Base-by-base conservation (phyloP, 1,284 basidiomycete genomes). In the Xerocomus nothofagi region DNA sequence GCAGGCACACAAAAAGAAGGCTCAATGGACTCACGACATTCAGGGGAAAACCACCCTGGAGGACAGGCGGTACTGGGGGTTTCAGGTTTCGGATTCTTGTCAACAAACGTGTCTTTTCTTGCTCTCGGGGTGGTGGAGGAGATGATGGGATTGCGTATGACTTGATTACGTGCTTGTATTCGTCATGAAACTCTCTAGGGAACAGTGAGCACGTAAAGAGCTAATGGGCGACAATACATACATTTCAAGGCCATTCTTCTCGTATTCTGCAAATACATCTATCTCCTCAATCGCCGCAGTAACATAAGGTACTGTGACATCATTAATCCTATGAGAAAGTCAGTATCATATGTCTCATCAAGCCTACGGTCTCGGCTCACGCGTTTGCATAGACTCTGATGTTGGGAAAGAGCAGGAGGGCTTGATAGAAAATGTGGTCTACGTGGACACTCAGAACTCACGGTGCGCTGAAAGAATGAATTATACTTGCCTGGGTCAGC, bases 341-440 rank as follows among this genome's bases (percentile, higher is more conserved):
- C 26, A 70, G 21, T 20, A 27, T 31, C 14, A 36, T 15, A 10
- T 27, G 18, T 24, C 23, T 34, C 30, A 15, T 39, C 29, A 49
- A 39, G 27, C 36, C 30, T 30, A n/a, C n/a, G n/a, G 18, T 54
- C 46, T 44, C 33, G 18, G 21, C 81, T 57, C 57, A 86, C 83
- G 86, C 81, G 69, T 95, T 96, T 9, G 91, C 93, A 59, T 93
- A 97, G 51, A 98, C 80, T 49, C 83, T 74, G 37, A 93, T 74
- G 32, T 83, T 74, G 23, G 80, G 68, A 67, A 98, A 98, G 27
- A 73, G 70, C 0, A 74, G 54, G 31, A 98, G 74, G 3, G 85
- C 88, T 56, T 88, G 81, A 61, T 87, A 84, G 66, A 98, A 98
- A 29, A 88, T 73, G 15, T 79, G 78, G 21, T 84, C 89, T 86